A percentile compares a stretch with the other conserved stretches of the same genome.
Conservation (phyloP, 306 rosid species). For the Ceratonia siliqua region DNA sequence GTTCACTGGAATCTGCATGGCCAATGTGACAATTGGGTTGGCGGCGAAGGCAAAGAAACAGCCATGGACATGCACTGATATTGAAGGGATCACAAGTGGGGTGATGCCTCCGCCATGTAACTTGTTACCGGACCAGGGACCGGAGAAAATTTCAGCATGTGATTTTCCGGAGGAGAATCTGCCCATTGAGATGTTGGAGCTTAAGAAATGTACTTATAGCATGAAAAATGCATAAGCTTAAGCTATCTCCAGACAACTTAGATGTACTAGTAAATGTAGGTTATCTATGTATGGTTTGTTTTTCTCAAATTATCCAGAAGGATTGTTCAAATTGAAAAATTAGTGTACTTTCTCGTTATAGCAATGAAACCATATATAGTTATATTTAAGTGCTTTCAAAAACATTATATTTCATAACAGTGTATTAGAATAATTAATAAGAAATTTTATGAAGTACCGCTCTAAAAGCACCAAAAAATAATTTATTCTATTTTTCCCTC, state of each 20-base stretch:
- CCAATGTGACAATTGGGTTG: slow-evolving; percentile 67
- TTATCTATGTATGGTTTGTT: slow-evolving; percentile 18
- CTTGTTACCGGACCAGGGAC: slow-evolving; percentile 56
- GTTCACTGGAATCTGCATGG: slow-evolving; percentile 69
- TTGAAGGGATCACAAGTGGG: slow-evolving; percentile 64
- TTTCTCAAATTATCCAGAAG: slow-evolving; percentile 8
- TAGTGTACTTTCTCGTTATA: slow-evolving; percentile 18
- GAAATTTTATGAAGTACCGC: too few species aligned
- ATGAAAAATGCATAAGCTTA: slow-evolving; percentile 35
- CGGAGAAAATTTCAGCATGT: slow-evolving; percentile 44
- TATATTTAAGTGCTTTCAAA: too few species aligned
- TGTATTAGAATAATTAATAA: too few species aligned
- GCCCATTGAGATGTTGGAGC: slow-evolving; percentile 57
- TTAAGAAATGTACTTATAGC: slow-evolving; percentile 55
- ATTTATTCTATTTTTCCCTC: not conserved
- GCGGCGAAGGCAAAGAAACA: slow-evolving; percentile 70
- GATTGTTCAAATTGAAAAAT: slow-evolving; percentile 30
- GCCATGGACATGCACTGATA: slow-evolving; percentile 67
- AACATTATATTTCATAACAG: too few species aligned
- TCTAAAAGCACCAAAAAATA: too few species aligned
- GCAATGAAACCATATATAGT: slow-evolving; percentile 21
- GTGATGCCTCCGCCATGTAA: slow-evolving; percentile 72
- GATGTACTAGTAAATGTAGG: slow-evolving; percentile 5
- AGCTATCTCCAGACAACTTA: not conserved
- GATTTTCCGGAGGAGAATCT: slow-evolving; percentile 61